Conservation (phyloP, 768 basidiomycete genomes). For the Trametes cubensis region DNA sequence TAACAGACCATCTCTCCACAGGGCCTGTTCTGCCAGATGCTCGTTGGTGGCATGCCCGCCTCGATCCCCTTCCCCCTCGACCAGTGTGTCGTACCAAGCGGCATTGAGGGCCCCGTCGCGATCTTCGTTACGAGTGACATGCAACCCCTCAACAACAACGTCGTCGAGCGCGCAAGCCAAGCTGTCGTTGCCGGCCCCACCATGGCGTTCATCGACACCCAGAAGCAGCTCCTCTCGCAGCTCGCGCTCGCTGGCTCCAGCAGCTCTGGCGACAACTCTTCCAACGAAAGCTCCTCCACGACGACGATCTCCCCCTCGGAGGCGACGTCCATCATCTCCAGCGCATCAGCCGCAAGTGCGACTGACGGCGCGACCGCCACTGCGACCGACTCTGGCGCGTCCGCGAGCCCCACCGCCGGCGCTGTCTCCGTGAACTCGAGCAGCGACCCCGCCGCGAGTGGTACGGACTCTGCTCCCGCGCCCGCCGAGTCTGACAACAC, state of each 20-base stretch:
- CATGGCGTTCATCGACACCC: constrained; percentile 65
- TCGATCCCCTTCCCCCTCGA: constrained; percentile 61
- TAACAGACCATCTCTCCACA: constrained; percentile 31
- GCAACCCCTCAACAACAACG: constrained; percentile 66
- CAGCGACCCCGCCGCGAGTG: constrained; percentile 14
- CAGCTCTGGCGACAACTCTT: constrained; percentile 23
- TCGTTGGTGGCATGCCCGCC: constrained; percentile 59
- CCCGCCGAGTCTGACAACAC: constrained; percentile 25
- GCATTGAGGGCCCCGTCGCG: constrained; percentile 75
- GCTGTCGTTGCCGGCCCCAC: constrained; percentile 73
- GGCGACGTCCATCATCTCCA: constrained; percentile 37
- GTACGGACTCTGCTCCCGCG: constrained; percentile 21
- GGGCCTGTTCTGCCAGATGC: constrained; percentile 74
- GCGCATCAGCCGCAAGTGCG: constrained; percentile 10
- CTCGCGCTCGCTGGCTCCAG: constrained; percentile 40
- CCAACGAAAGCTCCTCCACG: constrained; percentile 23
- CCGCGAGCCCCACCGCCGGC: constrained; percentile 15
- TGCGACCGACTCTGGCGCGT: constrained; percentile 20
- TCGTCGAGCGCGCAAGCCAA: constrained; percentile 53
- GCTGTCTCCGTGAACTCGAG: constrained; percentile 24
- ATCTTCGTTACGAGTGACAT: constrained; percentile 67
- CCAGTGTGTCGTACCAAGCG: constrained; percentile 64
- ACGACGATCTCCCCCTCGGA: constrained; percentile 30
- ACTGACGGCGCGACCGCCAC: constrained; percentile 20
- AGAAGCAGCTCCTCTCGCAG: constrained; percentile 53